Conservation (phyloP, 306 rosid species). For the Quercus gilva region DNA sequence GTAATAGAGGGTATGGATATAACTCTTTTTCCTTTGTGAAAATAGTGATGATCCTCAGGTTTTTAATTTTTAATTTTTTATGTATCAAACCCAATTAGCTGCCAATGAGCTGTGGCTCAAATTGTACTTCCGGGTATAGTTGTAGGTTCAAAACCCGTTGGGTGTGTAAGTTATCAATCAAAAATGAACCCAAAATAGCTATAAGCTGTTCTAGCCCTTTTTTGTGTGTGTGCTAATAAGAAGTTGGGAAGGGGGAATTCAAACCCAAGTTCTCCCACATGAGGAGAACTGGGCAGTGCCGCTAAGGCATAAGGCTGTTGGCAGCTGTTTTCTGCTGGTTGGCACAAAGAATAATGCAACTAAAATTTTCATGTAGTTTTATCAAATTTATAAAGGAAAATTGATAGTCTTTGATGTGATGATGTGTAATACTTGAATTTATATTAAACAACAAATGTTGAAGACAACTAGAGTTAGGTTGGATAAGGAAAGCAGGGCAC, state of each 20-base stretch:
- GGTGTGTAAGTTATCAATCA: no score
- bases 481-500: neutral
- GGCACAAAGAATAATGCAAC: slow-evolving; percentile 3
- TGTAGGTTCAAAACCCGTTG: no score
- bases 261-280: no score
- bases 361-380: neutral
- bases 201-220: no score
- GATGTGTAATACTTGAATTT: neutral
- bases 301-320: neutral
- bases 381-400: neutral
- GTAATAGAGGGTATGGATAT: neutral
- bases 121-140: no score
- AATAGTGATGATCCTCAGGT: neutral
- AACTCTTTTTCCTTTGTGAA: neutral
- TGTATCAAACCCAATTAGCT: neutral
- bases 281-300: no score
- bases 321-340: neutral
- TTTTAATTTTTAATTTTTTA: neutral
- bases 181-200: no score
- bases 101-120: neutral
- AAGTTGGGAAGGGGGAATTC: no score
- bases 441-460: neutral
- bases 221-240: no score
- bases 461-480: neutral
- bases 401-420: neutral